phyloP scores from a whole-genome alignment of 495 filamentous ascomycete species.

The Tuber indicum region DNA sequence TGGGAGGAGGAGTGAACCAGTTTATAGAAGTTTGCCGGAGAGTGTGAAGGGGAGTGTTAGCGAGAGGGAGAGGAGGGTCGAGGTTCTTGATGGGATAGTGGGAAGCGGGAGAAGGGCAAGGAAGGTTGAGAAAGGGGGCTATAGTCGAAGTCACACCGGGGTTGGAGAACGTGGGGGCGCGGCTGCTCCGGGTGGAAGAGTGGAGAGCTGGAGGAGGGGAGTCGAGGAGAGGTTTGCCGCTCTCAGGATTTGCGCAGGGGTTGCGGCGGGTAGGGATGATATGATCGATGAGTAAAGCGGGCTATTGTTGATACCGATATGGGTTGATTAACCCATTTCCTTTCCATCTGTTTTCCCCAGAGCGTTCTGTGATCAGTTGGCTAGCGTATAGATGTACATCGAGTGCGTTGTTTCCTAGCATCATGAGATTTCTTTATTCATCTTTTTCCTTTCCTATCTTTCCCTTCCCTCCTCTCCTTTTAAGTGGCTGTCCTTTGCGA shows the following conservation, averaged over 20 bases:
- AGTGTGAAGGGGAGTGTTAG: constrained; percentile 5
- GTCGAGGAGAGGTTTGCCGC: constrained; percentile 13
- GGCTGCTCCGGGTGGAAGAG: background rate
- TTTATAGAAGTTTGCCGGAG: constrained; percentile 21
- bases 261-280: constrained; percentile 2
- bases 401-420: background rate
- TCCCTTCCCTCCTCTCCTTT: background rate
- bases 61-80: constrained; percentile 10
- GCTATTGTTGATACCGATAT: background rate
- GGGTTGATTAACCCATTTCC: constrained; percentile 1
- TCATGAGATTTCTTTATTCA: background rate
- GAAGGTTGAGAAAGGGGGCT: constrained; percentile 6
- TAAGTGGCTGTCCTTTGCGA: background rate
- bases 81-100: constrained; percentile 10
- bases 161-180: background rate
- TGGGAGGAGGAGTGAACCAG: constrained; percentile 28
- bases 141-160: constrained; percentile 27
- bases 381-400: background rate
- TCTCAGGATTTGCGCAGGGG: background rate
- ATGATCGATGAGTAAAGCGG: background rate
- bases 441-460: background rate
- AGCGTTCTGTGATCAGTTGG: background rate
- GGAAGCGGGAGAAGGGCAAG: constrained; percentile 7
- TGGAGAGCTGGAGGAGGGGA: constrained; percentile 8
- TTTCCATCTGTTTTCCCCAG: background rate